Evolutionary conservation across 2,329 filamentous ascomycete species (phyloP), one percentile per base, ranked within the genome.

Genomic region (Apiospora sp.): DNA sequence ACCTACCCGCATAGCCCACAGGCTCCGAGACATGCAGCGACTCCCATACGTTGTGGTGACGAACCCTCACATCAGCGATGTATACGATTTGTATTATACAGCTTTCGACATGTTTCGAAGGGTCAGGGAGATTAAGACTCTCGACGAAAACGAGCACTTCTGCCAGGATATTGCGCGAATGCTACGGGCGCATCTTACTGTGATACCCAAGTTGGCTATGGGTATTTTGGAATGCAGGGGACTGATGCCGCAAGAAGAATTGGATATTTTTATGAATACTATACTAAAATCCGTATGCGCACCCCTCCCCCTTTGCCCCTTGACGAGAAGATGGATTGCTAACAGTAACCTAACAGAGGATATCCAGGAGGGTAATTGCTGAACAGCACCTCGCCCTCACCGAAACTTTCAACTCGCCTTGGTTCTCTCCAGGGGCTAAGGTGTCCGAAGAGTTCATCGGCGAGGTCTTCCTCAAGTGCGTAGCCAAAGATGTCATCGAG

Each of bases 371-470:
- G 74, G 96, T 98, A 76, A 99, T 99, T 80, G 96, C 96, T 46
- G 96, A 99, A 83, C 96, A 99, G 79, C 96, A 99, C 80, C 90
- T 99, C 49, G 95, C 96, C 13, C 88, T 99, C 24, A 98, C 95
- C 5, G 95, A 98, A 77, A 98, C 95, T 1, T 98, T 95, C 85
- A 92, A 96, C 81, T 93, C 94, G 0, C 92, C 94, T 2, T 95
- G 94, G 90, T 95, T 98, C 85, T 96, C 95, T 72, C 93, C 94
- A 0, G 91, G 94, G 74, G 91, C 93, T 3, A 92, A 92, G 76
- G 88, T 92, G 51, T 88, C 90, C 54, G 89, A 91, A 72, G 96
- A 98, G 75, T 97, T 97, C 79, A 94, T 99, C 22, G 96, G 96
- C 73, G 95, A 98, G 80, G 95, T 99, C 19, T 97, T 99, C 79